Evolutionary conservation across 2,329 filamentous ascomycete genomes (phyloP).

Genomic region (Colletotrichum melonis): DNA sequence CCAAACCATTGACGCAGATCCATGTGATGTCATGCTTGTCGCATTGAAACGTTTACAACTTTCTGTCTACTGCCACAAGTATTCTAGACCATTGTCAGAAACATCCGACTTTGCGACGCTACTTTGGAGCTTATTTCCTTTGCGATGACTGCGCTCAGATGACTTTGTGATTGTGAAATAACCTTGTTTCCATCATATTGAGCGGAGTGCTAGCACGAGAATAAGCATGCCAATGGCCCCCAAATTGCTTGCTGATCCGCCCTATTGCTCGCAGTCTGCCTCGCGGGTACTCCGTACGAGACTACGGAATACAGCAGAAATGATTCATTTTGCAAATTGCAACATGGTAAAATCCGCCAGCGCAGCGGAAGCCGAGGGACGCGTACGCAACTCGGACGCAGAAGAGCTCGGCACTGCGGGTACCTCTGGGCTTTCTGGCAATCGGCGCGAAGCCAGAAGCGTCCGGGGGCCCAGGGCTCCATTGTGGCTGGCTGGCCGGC

Average conservation of each 20-base stretch:
- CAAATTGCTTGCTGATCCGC: neutral
- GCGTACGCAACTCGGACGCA: constrained; percentile 1
- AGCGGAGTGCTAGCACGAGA: neutral
- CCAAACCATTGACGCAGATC: neutral
- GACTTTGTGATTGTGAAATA: neutral
- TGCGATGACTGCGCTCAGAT: neutral
- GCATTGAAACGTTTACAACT: neutral
- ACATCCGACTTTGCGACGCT: neutral
- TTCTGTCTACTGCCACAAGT: neutral
- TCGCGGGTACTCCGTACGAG: neutral
- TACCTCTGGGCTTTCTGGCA: neutral
- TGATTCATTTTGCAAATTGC: no score
- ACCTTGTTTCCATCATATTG: neutral
- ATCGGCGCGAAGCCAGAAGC: neutral
- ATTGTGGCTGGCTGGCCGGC: neutral
- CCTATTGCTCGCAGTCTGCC: neutral
- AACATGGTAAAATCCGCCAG: neutral
- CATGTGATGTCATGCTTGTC: constrained; percentile 17
- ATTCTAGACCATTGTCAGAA: neutral
- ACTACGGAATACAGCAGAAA: no score
- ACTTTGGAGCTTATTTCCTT: neutral
- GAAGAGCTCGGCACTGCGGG: constrained; percentile 2
- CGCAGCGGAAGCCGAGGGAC: constrained; percentile 15
- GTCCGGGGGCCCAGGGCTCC: neutral
- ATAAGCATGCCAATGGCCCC: neutral